Base-by-base conservation (phyloP, 371 early-diverging fungal genomes). In the Cladochytrium tenue region DNA sequence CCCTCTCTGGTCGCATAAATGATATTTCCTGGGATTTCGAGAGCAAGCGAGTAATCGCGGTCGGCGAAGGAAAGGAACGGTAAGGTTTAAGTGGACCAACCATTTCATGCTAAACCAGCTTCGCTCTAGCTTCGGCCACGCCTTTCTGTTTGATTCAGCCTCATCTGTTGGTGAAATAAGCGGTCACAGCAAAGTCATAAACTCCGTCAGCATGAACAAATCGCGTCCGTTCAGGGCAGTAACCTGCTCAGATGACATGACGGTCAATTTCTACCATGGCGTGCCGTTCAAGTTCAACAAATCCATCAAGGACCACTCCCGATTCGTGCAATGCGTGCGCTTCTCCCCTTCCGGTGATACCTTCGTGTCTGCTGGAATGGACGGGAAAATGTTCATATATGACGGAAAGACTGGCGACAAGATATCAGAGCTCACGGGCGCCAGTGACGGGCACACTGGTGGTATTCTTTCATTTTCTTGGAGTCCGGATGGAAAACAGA, bases 11-110 rank as follows among this genome's bases (percentile, higher is more conserved):
- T n/a, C 85, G 84, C 56, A 81, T 98, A 56, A 88, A 81, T 58
- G 98, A 97, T 76, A 75, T 98, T 57, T 87, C 89, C 2, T 98
- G 98, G 98, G 96, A 96, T 78, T 78, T 84, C 30, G 98, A 98
- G 65, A 92, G 92, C 81, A 90, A 97, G 80, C 88, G 97, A 50
- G 72, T 98, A 25, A 89, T 97, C 70, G 97, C 92, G 34, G 97
- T 94, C 0, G 98, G 98, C 59, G 94, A 95, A 56, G 97, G 98
- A 63, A 92, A 88, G 71, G 94, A 92, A 72, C 79, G 79, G 86
- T 89, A 79, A 27, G n/a, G n/a, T n/a, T n/a, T n/a, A n/a, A n/a
- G n/a, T n/a, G n/a, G 56, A 56, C 23, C 5, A 57, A 43, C 51
- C 43, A 17, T 32, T 43, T 43, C 50, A 43, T 43, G n/a, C n/a